Base-by-base conservation (phyloP, 2,329 filamentous ascomycete species). In the Fonsecaea multimorphosa region DNA sequence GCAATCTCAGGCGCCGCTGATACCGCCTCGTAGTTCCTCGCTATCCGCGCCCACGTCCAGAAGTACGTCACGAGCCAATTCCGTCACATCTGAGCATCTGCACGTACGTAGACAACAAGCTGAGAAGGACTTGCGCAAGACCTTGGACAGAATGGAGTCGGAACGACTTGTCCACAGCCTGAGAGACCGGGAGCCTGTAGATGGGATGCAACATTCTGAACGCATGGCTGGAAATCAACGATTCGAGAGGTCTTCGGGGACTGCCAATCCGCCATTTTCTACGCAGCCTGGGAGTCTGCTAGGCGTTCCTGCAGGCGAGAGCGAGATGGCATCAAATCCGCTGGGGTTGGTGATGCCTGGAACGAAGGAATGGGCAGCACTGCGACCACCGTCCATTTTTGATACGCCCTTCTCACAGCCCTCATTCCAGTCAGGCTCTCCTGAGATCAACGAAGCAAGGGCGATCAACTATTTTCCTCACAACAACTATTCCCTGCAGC, bases 381-480 rank as follows among this genome's bases (percentile, higher is more conserved):
- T 76, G 70, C 78, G 82, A 19, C 82, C 83, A 52, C 78, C 83
- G 11, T 84, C 80, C 31, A 74, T 82, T 19, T 79, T 81, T 40
- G 81, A 80, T 19, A 85, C 84, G 1, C 81, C 80, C 0, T 82
- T 82, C 58, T 77, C 75, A 16, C 78, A 79, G 53, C 74, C 75
- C 73, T 86, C 75, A 63, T 77, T 70, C 46, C 76, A 78, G 32
- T 82, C 76, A 68, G 83, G 69, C 70, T 85, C 84, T 0, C 83
- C 83, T 0, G 87, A 89, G 74, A 82, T 89, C 59, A 85, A 81
- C 65, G 86, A 89, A 73, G 87, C 87, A 9, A 86, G 81, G 49
- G 85, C 85, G 11, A 81, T 89, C 14, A 85, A 81, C 65, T 82
- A 88, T 36, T 88, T 84, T 67, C 83, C 86, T 1, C 87, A 89